These are phyloP conservation scores for Ogataea naganishii DNA, from an alignment of 805 yeast genomes.

Conservation along the genomic window DNA sequence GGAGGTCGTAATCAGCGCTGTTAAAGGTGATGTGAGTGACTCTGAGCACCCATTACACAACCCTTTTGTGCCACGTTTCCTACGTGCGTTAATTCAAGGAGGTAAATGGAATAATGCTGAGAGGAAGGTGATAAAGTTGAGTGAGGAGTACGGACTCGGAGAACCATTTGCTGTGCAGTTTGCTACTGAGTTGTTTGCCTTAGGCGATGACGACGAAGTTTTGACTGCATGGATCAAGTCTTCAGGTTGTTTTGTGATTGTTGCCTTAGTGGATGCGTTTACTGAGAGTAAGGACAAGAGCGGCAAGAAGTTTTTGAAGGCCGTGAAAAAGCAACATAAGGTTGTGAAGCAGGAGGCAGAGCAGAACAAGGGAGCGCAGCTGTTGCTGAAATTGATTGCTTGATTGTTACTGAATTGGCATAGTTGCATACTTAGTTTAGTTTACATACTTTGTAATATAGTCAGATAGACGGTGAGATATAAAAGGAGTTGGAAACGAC, in stretches of 20 bases:
- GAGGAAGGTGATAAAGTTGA: constrained; percentile 37
- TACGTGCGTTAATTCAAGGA: constrained; percentile 74
- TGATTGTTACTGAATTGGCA: no score
- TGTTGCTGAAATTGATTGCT: constrained; percentile 30
- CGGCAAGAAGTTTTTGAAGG: constrained; percentile 39
- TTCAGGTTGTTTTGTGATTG: constrained; percentile 73
- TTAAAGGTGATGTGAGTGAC: constrained; percentile 58
- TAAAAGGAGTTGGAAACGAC: no score
- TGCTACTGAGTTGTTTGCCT: constrained; percentile 31
- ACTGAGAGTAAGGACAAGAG: constrained; percentile 30
- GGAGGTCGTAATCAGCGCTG: constrained; percentile 44
- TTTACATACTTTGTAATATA: no score
- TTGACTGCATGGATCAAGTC: constrained; percentile 62
- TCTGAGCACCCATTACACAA: constrained; percentile 61
- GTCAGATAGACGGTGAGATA: no score
- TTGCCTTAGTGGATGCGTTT: constrained; percentile 67
- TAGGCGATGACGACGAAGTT: constrained; percentile 42
- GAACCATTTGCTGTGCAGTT: constrained; percentile 48
- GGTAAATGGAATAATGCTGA: constrained; percentile 72
- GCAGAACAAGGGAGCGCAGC: constrained; percentile 59
- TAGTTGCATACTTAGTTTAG: no score
- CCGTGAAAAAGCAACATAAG: constrained; percentile 42
- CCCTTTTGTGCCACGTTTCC: constrained; percentile 66
- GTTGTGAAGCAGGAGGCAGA: constrained; percentile 30
- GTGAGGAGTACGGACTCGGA: constrained; percentile 41